phyloP scores from a whole-genome alignment of 2,329 filamentous ascomycete genomes.

The Aspergillus cejpii region DNA sequence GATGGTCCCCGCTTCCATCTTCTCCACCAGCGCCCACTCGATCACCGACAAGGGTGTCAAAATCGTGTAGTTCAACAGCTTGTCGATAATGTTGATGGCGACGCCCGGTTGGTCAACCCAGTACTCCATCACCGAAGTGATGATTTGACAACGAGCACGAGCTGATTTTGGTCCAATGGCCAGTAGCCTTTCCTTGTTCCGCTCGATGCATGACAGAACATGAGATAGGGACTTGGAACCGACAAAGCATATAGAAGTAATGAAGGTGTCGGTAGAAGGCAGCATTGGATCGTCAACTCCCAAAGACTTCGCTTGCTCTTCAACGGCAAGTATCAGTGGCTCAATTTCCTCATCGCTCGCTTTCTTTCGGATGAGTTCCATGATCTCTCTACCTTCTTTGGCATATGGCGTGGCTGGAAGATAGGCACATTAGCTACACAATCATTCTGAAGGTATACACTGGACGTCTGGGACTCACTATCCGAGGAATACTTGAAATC shows the following conservation, averaged over 20 bases:
- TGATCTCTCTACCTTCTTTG: slow-evolving; percentile 74
- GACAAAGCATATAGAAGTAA: slow-evolving; percentile 87
- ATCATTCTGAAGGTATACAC: background rate
- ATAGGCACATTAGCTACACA: slow-evolving; percentile 10
- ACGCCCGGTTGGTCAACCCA: slow-evolving; percentile 90
- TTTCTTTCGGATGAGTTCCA: slow-evolving; percentile 73
- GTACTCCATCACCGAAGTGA: slow-evolving; percentile 82
- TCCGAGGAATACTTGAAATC: slow-evolving; percentile 84
- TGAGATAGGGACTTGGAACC: slow-evolving; percentile 95
- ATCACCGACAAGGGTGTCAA: slow-evolving; percentile 78
- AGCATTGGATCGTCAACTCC: slow-evolving; percentile 68
- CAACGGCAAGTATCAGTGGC: slow-evolving; percentile 69
- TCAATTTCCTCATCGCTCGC: slow-evolving; percentile 82
- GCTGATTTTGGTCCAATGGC: slow-evolving; percentile 69
- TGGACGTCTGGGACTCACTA: slow-evolving; percentile 46
- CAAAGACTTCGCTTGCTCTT: slow-evolving; percentile 64
- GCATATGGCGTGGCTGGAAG: slow-evolving; percentile 67
- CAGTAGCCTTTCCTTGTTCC: slow-evolving; percentile 81
- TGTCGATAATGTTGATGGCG: slow-evolving; percentile 88
- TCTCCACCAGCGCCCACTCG: slow-evolving; percentile 76
- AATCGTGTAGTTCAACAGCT: slow-evolving; percentile 94
- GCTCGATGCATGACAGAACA: slow-evolving; percentile 90
- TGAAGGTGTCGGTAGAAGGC: slow-evolving; percentile 85
- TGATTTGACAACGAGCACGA: slow-evolving; percentile 75
- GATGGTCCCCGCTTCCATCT: slow-evolving; percentile 56